phyloP scores from a whole-genome alignment of 208 protist genomes.

The Trypanosomatidae sp. region DNA sequence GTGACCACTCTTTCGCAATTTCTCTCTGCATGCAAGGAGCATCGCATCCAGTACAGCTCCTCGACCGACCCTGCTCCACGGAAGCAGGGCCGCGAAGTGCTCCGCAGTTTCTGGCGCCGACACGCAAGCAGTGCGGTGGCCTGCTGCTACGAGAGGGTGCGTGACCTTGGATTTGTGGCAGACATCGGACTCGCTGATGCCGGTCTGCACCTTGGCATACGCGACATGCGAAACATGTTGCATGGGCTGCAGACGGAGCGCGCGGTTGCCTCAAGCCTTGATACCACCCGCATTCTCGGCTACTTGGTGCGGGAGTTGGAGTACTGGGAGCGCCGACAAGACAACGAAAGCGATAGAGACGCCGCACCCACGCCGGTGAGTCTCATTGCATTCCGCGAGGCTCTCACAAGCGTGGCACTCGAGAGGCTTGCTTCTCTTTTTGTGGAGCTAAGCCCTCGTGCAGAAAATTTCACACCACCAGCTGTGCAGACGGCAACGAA shows the following conservation, averaged over 20 bases:
- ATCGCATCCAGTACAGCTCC: conserved; percentile 42
- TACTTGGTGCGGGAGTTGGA: conserved; percentile 66
- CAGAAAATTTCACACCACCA: background rate
- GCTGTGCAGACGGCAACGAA: background rate
- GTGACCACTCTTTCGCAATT: conserved; percentile 63
- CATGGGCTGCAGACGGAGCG: conserved; percentile 31
- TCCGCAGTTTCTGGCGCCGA: conserved; percentile 56
- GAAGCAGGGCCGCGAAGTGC: conserved; percentile 28
- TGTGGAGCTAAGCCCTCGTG: conserved; percentile 22
- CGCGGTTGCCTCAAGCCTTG: conserved; percentile 36
- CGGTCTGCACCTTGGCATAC: conserved; percentile 43
- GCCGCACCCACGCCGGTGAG: conserved; percentile 3
- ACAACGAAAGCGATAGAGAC: background rate
- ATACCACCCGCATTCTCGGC: conserved; percentile 52
- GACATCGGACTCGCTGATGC: conserved; percentile 62
- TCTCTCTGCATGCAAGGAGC: conserved; percentile 47
- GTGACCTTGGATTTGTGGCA: conserved; percentile 72
- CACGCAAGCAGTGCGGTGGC: conserved; percentile 55
- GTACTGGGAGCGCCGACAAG: conserved; percentile 22
- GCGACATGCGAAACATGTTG: conserved; percentile 34
- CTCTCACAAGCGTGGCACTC: conserved; percentile 54
- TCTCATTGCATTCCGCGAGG: conserved; percentile 26
- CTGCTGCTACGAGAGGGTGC: conserved; percentile 52
- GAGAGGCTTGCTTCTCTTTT: conserved; percentile 71
- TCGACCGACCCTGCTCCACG: conserved; percentile 32